phyloP scores from a whole-genome alignment of 2,329 filamentous ascomycete species.

The Paecilomyces dactylethromorphus region DNA sequence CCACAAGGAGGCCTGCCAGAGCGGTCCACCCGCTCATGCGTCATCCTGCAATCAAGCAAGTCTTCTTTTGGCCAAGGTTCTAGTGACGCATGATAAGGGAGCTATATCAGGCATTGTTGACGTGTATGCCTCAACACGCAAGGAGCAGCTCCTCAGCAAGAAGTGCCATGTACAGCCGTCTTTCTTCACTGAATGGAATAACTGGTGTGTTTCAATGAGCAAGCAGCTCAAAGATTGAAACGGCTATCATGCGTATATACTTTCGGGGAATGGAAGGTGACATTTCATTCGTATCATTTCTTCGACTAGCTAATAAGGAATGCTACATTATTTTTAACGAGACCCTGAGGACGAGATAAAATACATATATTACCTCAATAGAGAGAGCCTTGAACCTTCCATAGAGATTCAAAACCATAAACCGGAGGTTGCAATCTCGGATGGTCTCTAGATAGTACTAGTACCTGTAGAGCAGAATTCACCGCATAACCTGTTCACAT shows the following conservation, averaged over 20 bases:
- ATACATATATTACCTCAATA: too few relatives aligned
- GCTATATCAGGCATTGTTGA: constrained; percentile 51
- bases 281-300: too few relatives aligned
- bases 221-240: constrained; percentile 32
- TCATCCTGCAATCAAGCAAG: constrained; percentile 62
- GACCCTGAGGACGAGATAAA: too few relatives aligned
- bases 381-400: too few relatives aligned
- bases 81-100: constrained; percentile 42
- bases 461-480: too few relatives aligned
- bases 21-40: constrained; percentile 61
- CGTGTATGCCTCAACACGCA: constrained; percentile 59
- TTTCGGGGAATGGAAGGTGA: too few relatives aligned
- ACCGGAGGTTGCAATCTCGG: too few relatives aligned
- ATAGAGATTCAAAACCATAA: too few relatives aligned
- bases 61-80: constrained; percentile 37
- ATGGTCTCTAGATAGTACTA: too few relatives aligned
- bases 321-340: too few relatives aligned
- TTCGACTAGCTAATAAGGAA: too few relatives aligned
- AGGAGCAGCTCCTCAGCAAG: constrained; percentile 51
- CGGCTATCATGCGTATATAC: neutral
- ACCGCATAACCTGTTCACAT: too few relatives aligned
- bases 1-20: constrained; percentile 55
- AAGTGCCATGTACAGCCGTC: constrained; percentile 55
- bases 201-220: constrained; percentile 55
- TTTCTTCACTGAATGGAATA: constrained; percentile 68